Percentiles rank a stretch among this genome's conserved stretches.
Evolutionary conservation across 2,329 filamentous ascomycete genomes (phyloP).

Genomic region (Harringtonia aguacate): DNA sequence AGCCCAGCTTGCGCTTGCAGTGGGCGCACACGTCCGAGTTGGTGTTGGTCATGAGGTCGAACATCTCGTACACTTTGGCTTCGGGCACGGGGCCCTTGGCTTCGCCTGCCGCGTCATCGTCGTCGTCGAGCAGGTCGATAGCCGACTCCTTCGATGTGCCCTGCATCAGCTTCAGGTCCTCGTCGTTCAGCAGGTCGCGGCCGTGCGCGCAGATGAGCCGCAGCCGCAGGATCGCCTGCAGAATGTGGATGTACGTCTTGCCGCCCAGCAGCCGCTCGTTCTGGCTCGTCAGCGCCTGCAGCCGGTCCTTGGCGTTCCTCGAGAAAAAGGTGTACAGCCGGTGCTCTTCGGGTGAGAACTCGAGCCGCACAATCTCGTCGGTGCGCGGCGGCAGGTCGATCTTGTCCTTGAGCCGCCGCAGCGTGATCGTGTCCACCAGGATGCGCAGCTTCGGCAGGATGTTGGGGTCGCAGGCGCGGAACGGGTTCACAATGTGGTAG

Average conservation of each 20-base stretch:
- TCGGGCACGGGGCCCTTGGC: constrained; percentile 48
- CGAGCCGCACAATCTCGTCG: constrained; percentile 62
- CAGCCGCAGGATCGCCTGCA: constrained; percentile 82
- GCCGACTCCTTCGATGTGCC: constrained; percentile 76
- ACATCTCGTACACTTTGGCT: constrained; percentile 74
- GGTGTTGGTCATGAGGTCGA: constrained; percentile 73
- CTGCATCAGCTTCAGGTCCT: constrained; percentile 70
- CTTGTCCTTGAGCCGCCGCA: constrained; percentile 84
- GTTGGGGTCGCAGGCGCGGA: constrained; percentile 76
- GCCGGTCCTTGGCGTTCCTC: constrained; percentile 66
- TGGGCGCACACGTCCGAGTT: constrained; percentile 62
- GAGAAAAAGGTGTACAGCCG: constrained; percentile 78
- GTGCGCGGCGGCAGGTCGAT: constrained; percentile 68
- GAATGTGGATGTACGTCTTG: constrained; percentile 84
- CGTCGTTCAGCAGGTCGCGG: constrained; percentile 76
- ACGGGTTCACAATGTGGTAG: constrained; percentile 70
- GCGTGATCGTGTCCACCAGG: constrained; percentile 86
- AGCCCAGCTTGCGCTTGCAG: constrained; percentile 56
- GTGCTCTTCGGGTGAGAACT: constrained; percentile 66
- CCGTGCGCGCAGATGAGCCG: constrained; percentile 89
- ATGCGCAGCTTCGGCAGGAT: constrained; percentile 79
- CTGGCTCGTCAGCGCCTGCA: constrained; percentile 61
- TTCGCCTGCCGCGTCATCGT: constrained; percentile 29
- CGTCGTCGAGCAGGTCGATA: constrained; percentile 79
- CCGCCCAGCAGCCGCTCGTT: constrained; percentile 62